These are phyloP conservation scores for Fusarium sp. DNA, from an alignment of 2,329 filamentous ascomycete genomes.

Conservation along the genomic window DNA sequence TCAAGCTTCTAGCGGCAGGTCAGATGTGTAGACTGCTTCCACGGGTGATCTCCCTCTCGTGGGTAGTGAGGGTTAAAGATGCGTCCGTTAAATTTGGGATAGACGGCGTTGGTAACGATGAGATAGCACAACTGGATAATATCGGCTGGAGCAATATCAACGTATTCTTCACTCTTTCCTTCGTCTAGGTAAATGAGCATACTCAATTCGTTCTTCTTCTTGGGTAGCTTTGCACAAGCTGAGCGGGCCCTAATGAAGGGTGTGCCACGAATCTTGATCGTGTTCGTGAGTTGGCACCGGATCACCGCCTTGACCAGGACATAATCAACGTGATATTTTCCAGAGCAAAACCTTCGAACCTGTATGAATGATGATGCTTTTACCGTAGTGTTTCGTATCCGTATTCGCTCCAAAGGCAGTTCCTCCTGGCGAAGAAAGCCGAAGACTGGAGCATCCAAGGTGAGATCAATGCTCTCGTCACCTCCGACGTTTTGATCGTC, in stretches of 20 bases:
- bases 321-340: slow-evolving; percentile 47
- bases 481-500: not conserved
- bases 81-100: slow-evolving; percentile 52
- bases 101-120: slow-evolving; percentile 65
- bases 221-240: slow-evolving; percentile 52
- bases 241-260: slow-evolving; percentile 52
- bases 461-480: slow-evolving; percentile 51
- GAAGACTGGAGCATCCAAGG: slow-evolving; percentile 34
- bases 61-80: slow-evolving; percentile 21
- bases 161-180: slow-evolving; percentile 44
- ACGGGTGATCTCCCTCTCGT: slow-evolving; percentile 22
- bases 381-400: slow-evolving; percentile 19
- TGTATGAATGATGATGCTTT: slow-evolving; percentile 47
- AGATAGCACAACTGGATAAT: slow-evolving; percentile 58
- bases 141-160: slow-evolving; percentile 55
- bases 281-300: slow-evolving; percentile 31
- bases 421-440: slow-evolving; percentile 40
- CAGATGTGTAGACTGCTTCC: slow-evolving; percentile 52
- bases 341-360: slow-evolving; percentile 37
- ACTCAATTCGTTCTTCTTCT: slow-evolving; percentile 57
- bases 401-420: slow-evolving; percentile 32
- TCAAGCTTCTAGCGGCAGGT: slow-evolving; percentile 64
- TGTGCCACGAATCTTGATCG: slow-evolving; percentile 52
- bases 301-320: slow-evolving; percentile 59
- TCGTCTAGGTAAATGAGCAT: slow-evolving; percentile 51